Conservation (phyloP, 768 basidiomycete genomes). For the Lentinula lateritia region DNA sequence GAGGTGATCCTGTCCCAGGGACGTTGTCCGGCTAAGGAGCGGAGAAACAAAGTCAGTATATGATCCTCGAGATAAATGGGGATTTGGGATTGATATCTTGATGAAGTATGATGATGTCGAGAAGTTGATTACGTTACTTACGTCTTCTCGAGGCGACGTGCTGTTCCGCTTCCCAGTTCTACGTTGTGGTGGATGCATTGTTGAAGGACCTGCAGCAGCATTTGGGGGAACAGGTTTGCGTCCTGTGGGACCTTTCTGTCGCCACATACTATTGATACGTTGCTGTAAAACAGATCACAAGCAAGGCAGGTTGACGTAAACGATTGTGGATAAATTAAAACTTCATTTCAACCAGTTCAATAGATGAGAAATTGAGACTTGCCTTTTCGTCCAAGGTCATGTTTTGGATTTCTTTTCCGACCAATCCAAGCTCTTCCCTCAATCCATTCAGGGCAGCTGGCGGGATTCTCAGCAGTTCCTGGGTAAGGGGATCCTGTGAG, state of each 20-base stretch:
- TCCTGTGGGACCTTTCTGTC: conserved; percentile 9
- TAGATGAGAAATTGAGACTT: conserved; percentile 8
- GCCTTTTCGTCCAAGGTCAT: conserved; percentile 62
- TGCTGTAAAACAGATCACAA: conserved; percentile 19
- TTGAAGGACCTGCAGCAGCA: conserved; percentile 39
- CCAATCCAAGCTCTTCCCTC: conserved; percentile 37
- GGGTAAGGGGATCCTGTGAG: conserved; percentile 23
- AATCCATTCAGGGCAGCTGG: conserved; percentile 22
- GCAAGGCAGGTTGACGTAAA: neutral
- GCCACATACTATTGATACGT: conserved; percentile 25
- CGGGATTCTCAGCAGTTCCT: conserved; percentile 39
- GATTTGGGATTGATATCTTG: conserved; percentile 2
- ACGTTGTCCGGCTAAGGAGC: conserved; percentile 37
- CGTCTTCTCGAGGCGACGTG: conserved; percentile 61
- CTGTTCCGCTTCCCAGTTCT: conserved; percentile 46
- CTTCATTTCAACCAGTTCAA: neutral
- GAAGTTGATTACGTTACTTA: conserved; percentile 28
- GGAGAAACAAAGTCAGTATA: neutral
- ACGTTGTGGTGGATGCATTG: conserved; percentile 22
- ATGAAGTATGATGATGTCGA: conserved; percentile 1
- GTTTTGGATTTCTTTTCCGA: conserved; percentile 38
- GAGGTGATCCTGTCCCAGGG: conserved; percentile 47
- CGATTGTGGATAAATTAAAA: conserved; percentile 7
- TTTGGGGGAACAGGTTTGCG: conserved; percentile 26
- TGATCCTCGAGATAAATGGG: conserved; percentile 3